Evolutionary conservation across 306 rosid genomes (phyloP), one percentile per base, ranked within the genome.

Genomic region (Vachellia collinsii): DNA sequence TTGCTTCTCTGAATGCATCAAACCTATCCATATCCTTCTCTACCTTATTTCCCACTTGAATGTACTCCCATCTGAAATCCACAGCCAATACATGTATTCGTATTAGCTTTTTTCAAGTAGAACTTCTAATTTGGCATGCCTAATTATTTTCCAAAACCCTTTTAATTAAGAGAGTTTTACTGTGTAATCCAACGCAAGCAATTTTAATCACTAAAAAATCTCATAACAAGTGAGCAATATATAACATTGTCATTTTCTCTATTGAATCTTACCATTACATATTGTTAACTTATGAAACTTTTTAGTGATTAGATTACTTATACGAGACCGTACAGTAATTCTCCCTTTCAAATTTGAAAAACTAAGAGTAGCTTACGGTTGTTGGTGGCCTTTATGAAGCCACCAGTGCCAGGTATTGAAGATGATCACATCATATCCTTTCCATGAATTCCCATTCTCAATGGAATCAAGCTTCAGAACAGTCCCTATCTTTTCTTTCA

Each of bases 371-470:
- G 17, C 56, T 43, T 70, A 70, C 74, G 74, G 56, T 23, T 70
- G 74, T 43, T 70, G 11, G 75, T 58, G 74, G 73, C 91, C 91
- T 67, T 46, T 81, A 67, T 88, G 89, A 2, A 81, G 81, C 89
- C 90, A 86, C 92, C 92, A 88, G 38, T 88, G 88, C 90, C 88
- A 82, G 10, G 88, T 76, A 46, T 88, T 84, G 74, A 88, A 86
- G 76, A 88, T 82, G 19, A 88, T 51, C 38, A 80, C 80, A 66
- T 86, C 85, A 64, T 86, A 86, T 79, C 88, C 83, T 16, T 50
- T 84, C 89, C 88, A 86, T 20, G 50, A 59, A 7, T 77, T 34
- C 14, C 88, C 92, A 50, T 79, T 83, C 79, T 65, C 3, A 22
- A 88, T 84, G 38, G 88, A 81, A 51, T 86, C 89, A 22, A 86